Conservation (phyloP, 1,284 basidiomycete genomes). For the Puccinia coronata region DNA sequence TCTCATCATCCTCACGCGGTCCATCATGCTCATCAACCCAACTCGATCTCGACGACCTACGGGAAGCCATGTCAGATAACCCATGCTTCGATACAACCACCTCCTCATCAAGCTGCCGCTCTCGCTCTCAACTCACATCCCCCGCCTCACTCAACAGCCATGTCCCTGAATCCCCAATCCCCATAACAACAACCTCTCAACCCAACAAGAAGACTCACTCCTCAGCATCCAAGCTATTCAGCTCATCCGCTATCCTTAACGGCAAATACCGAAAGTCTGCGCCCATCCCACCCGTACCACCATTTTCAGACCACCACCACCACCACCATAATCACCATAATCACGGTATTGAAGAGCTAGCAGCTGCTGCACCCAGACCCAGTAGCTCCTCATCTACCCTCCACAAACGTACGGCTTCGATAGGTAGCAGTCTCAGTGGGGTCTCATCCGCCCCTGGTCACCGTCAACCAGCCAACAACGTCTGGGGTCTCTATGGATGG, state of each 20-base stretch:
- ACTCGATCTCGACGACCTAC: conserved; percentile 40
- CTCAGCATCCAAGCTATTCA: neutral
- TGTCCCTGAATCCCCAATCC: neutral
- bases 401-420: conserved; percentile 28
- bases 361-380: neutral
- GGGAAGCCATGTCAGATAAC: conserved; percentile 45
- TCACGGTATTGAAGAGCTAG: no score
- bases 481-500: conserved; percentile 45
- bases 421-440: conserved; percentile 18
- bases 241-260: neutral
- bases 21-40: conserved; percentile 12
- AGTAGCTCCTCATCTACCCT: neutral
- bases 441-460: conserved; percentile 3
- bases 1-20: neutral
- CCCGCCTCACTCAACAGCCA: conserved; percentile 4
- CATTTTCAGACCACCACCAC: neutral
- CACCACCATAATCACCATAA: neutral
- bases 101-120: conserved; percentile 13
- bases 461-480: conserved; percentile 3
- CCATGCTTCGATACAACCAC: conserved; percentile 38
- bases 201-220: neutral
- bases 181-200: neutral
- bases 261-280: conserved; percentile 15
- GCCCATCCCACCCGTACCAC: conserved; percentile 1
- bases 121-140: conserved; percentile 10